Base-by-base conservation (phyloP, 139 green algal genomes). In the Ettlia oleoabundans region DNA sequence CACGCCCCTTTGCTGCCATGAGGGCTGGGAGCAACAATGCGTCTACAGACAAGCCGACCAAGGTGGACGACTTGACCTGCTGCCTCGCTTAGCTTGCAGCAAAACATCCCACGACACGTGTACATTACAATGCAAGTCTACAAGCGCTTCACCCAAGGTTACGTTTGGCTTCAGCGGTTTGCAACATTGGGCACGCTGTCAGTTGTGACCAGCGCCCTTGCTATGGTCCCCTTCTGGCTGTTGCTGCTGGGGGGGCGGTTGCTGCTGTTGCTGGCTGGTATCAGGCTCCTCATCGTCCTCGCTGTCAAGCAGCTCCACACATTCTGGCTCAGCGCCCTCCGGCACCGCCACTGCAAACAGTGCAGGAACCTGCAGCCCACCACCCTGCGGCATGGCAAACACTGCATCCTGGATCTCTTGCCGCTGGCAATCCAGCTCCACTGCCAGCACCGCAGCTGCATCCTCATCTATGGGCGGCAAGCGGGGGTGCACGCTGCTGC, bases 361-460 rank as follows among this genome's bases (percentile, higher is more conserved):
- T 38, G 66, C 7, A 4, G 74, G 74, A 53, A 81, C 55, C 21
- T 19, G 55, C 5, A 38, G 8, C 9, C 37, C 73, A 19, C 6
- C 38, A 8, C 68, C 68, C 24, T 53, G 30, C 5, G 74, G 74
- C 74, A 81, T 81, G 37, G 53, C 38, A 32, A 55, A 81, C 74
- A 71, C 74, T 26, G 52, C 74, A 18, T 28, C 18, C 75, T 82
- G 62, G 51, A 66, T n/a, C 81, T 70, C 30, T 40, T 68, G 42
- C 30, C 71, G 53, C 26, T 41, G 35, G 19, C 35, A 30, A 24
- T 71, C 7, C 37, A 78, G 38, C 28, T 22, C 55, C 21, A 64
- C 52, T 13, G 51, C 47, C 35, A 61, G 67, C 66, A 78, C 42
- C 37, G 22, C 43, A 61, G 73, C 55, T 33, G 66, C 4, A 37